Base-by-base conservation (phyloP, 345 rosid species). In the Noccaea bulbosa region DNA sequence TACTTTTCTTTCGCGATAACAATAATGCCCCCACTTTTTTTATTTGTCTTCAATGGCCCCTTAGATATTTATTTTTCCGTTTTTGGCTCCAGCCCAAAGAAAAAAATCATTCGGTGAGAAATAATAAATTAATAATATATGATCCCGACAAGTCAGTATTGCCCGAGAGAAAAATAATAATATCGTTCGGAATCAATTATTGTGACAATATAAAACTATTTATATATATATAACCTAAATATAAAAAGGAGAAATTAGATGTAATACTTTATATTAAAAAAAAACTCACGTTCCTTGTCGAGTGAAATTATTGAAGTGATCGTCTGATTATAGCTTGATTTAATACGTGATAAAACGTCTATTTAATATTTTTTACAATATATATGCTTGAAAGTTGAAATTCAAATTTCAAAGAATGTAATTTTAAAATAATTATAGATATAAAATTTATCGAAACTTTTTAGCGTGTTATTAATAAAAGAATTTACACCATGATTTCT, bases 1-100 rank as follows among this genome's bases (percentile, higher is more conserved):
- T 75, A 75, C 78, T 75, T 75, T 74, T 68, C 78, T 54, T 67
- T 52, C 4, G 57, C 40, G 50, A 44, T 72, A 62, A 50, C 45
- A 44, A 73, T 40, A 57, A 56, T 50, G 72, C 67, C 65, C 65
- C 58, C 34, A 1, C 7, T 27, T 35, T 8, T 15, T 22, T 33
- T 3, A 12, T 5, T 11, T 57, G 22, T 40, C 45, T 17, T 9
- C 32, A 17, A 20, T 57, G 15, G n/a, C 61, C 45, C 64, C 53
- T 65, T 41, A 49, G 67, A 66, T 57, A 58, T 73, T 54, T 54
- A 1, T 16, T 63, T 48, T 30, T 4, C 38, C 16, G 2, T 6
- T 48, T 65, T 67, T 41, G 61, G 67, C 30, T 9, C 4, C 20
- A 9, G 30, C 37, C 27, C 11, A n/a, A 17, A 44, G 5, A 44